Evolutionary conservation across 306 rosid genomes (phyloP).

Genomic region (Corylus heterophylla): DNA sequence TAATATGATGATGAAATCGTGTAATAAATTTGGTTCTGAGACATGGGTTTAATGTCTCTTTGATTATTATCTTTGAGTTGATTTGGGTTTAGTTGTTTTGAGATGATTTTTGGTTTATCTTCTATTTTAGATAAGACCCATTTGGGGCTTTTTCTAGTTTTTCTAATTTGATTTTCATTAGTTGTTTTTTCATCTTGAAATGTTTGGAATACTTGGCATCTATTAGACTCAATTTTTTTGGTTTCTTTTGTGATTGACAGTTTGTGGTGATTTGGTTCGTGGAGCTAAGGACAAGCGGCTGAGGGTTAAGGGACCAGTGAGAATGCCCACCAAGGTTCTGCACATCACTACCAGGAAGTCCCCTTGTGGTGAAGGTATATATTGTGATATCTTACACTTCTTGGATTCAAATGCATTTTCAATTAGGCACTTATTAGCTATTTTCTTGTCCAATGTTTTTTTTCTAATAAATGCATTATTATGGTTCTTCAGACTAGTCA

Average conservation of each 20-base stretch:
- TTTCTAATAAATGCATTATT: too few relatives aligned
- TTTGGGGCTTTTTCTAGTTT: neutral
- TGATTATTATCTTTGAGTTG: neutral
- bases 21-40: neutral
- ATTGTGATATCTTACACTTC: neutral
- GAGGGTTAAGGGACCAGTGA: slow-evolving; percentile 92
- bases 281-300: slow-evolving; percentile 87
- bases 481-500: too few relatives aligned
- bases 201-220: neutral
- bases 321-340: slow-evolving; percentile 92
- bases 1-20: too few relatives aligned
- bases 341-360: slow-evolving; percentile 83
- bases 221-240: neutral
- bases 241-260: slow-evolving; percentile 26
- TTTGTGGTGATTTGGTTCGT: slow-evolving; percentile 79
- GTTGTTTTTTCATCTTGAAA: neutral
- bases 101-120: neutral
- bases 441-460: too few relatives aligned
- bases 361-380: slow-evolving; percentile 90
- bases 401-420: neutral
- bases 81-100: neutral
- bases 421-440: neutral
- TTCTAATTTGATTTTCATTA: neutral
- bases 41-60: neutral
- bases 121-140: neutral